Evolutionary conservation across 1,284 basidiomycete genomes (phyloP).

Genomic region (Porogramme epimiltina): DNA sequence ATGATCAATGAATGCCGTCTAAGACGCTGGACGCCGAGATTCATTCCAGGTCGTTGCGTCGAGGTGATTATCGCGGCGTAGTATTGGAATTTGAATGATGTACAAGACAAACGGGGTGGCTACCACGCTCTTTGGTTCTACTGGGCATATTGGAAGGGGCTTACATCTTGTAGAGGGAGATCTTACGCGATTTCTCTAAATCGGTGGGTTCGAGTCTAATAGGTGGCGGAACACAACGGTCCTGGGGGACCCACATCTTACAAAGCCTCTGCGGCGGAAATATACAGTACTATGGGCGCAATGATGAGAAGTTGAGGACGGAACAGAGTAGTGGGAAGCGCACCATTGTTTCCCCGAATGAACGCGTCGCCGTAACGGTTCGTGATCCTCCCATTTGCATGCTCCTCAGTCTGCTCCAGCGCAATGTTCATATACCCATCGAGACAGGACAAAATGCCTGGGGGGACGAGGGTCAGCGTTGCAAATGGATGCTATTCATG

Average conservation of each 20-base stretch:
- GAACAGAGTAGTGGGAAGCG: slow-evolving; percentile 28
- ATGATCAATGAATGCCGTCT: too few species aligned
- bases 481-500: neutral
- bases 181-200: too few species aligned
- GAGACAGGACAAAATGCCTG: slow-evolving; percentile 93
- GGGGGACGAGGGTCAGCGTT: neutral
- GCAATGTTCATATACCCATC: slow-evolving; percentile 99
- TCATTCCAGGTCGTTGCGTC: too few species aligned
- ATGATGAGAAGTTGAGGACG: neutral
- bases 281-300: slow-evolving; percentile 32
- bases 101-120: too few species aligned
- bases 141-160: too few species aligned
- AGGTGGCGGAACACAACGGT: too few species aligned
- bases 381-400: slow-evolving; percentile 84
- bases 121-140: too few species aligned
- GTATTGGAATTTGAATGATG: too few species aligned
- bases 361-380: slow-evolving; percentile 95
- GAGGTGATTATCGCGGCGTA: too few species aligned
- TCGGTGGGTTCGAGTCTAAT: too few species aligned
- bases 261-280: slow-evolving; percentile 34
- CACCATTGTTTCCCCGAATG: slow-evolving; percentile 96
- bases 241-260: neutral
- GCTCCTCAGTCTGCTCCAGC: slow-evolving; percentile 94
- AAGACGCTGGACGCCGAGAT: too few species aligned
- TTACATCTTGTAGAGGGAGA: too few species aligned